Percentiles rank a stretch among this genome's conserved stretches.
These are phyloP conservation scores for Fraxinus nigra DNA, from an alignment of 305 asterid species.

Conservation along the genomic window DNA sequence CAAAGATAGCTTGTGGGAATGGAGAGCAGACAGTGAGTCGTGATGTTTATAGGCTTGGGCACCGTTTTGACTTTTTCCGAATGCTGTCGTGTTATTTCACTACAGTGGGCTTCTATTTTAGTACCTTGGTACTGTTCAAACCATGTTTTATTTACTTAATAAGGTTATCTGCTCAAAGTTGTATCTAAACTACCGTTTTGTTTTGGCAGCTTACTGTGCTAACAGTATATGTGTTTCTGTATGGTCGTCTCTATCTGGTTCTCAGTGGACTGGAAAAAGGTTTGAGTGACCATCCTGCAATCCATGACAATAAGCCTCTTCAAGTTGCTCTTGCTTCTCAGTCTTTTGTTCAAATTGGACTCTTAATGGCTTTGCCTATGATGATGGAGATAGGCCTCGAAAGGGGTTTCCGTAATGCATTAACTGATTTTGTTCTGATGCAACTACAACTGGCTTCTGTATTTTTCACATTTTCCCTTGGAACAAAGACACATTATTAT, in stretches of 20 bases:
- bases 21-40: slow-evolving; percentile 98
- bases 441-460: slow-evolving; percentile 95
- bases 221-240: slow-evolving; percentile 81
- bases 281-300: slow-evolving; percentile 73
- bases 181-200: slow-evolving; percentile 22
- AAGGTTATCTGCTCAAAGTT: slow-evolving; percentile 4
- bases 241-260: slow-evolving; percentile 94
- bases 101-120: slow-evolving; percentile 87
- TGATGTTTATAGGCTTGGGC: slow-evolving; percentile 91
- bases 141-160: slow-evolving; percentile 9
- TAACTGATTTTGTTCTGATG: slow-evolving; percentile 89
- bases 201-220: slow-evolving; percentile 79
- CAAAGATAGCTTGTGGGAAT: slow-evolving; percentile 94
- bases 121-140: slow-evolving; percentile 65
- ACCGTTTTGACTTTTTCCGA: slow-evolving; percentile 95
- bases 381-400: slow-evolving; percentile 99
- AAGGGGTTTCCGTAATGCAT: slow-evolving; percentile 80
- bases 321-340: slow-evolving; percentile 99
- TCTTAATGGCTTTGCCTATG: slow-evolving; percentile 97
- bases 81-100: slow-evolving; percentile 91
- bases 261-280: slow-evolving; percentile 86
- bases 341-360: slow-evolving; percentile 88
- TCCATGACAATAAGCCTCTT: slow-evolving; percentile 84
- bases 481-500: slow-evolving; percentile 86
- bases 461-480: slow-evolving; percentile 91